These are phyloP conservation scores for Leccinum variicolor DNA, from an alignment of 768 basidiomycete species.

Conservation along the genomic window DNA sequence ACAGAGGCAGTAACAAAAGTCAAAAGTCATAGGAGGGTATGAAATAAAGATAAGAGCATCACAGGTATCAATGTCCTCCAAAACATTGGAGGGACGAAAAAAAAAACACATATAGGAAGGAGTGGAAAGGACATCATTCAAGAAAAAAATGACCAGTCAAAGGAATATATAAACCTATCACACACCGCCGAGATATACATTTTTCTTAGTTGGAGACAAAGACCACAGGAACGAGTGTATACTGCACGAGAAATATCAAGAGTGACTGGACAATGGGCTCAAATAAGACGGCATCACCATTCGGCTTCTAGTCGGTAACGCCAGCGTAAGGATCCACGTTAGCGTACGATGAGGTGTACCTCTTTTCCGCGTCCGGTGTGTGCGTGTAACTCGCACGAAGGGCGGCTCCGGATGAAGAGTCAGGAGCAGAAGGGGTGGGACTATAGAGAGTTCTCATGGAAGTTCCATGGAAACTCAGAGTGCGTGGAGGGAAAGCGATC, in stretches of 20 bases:
- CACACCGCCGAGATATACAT: conserved; percentile 16
- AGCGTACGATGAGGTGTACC: conserved; percentile 25
- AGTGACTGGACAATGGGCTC: not conserved
- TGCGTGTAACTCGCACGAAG: conserved; percentile 9
- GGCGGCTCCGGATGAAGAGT: not conserved
- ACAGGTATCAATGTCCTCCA: conserved; percentile 21
- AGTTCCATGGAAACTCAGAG: conserved; percentile 21
- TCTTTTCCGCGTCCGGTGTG: conserved; percentile 17
- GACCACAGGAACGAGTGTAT: not conserved
- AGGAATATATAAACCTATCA: conserved; percentile 4
- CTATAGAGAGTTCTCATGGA: conserved; percentile 30
- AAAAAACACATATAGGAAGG: not conserved
- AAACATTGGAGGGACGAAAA: not conserved
- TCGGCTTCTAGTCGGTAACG: conserved; percentile 5
- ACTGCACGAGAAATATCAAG: not conserved
- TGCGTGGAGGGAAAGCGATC: conserved; percentile 28
- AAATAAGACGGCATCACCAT: not conserved
- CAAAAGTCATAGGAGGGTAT: conserved; percentile 14
- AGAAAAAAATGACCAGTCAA: not conserved
- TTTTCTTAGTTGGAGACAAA: conserved; percentile 5
- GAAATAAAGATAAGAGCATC: conserved; percentile 7
- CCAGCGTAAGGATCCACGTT: conserved; percentile 25
- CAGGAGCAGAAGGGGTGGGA: conserved; percentile 15
- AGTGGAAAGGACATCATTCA: conserved; percentile 1
- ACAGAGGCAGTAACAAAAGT: not conserved